Base-by-base conservation (phyloP, 2,329 filamentous ascomycete genomes). In the Hirsutella rhossiliensis region DNA sequence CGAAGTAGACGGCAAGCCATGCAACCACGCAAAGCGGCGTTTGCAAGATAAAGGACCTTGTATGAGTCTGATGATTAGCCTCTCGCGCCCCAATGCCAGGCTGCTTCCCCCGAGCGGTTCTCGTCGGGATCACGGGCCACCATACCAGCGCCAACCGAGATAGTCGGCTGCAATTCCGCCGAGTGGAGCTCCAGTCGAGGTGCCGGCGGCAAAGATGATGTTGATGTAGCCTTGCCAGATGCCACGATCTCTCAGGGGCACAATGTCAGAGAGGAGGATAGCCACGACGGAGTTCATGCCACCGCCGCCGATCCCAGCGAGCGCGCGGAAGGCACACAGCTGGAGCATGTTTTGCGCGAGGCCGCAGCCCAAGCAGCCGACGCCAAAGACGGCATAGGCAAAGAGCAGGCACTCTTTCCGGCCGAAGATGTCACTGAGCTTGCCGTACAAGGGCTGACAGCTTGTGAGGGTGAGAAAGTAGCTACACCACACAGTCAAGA, bases 391-490 rank as follows among this genome's bases (percentile, higher is more conserved):
- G 19, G 65, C 57, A 52, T 84, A 84, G 3, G 75, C 71, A 50
- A 81, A 78, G 6, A 87, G 65, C 6, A 87, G 64, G 49, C 75
- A 78, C 54, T 71, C 53, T 54, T 85, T 84, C 6, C 82, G 73
- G 11, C 82, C 80, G 52, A 85, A 84, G 29, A 86, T 82, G 54
- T 85, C 81, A 42, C 72, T 78, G 5, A 85, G 65, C 52, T 82
- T 83, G 40, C 82, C 82, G 51, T 83, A 87, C 1, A 87, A 64
- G 1, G 84, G 84, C 56, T 89, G 84, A 52, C 83, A 86, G 19
- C 80, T 80, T 3, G 83, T 85, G 42, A 86, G 63, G 2, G 84
- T 86, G 43, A 89, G 68, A 53, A 87, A 83, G 58, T 89, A 84
- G 11, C 73, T 75, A 49, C 5, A 4, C n/a, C 32, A 31, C 32